Evolutionary conservation across 306 rosid species (phyloP).

Genomic region (Echinosophora koreensis): DNA sequence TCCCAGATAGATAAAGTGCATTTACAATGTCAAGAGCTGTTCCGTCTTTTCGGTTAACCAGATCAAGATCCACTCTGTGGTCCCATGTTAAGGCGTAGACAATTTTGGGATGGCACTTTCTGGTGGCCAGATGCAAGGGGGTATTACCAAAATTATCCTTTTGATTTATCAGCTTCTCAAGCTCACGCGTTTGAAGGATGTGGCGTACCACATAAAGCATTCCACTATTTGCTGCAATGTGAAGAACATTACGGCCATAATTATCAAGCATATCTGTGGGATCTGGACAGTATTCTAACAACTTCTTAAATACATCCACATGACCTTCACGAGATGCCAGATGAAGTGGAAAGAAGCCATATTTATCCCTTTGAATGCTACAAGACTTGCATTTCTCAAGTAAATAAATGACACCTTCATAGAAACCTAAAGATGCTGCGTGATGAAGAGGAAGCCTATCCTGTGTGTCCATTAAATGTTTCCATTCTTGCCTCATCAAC

Average conservation of each 20-base stretch:
- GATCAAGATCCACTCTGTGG: background rate
- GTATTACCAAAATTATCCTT: constrained; percentile 27
- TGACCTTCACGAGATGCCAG: constrained; percentile 36
- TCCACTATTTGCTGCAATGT: constrained; percentile 38
- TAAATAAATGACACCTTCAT: constrained; percentile 38
- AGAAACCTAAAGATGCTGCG: constrained; percentile 45
- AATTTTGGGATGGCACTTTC: background rate
- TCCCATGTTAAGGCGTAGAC: constrained; percentile 32
- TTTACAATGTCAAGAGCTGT: constrained; percentile 16
- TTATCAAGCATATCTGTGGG: constrained; percentile 36
- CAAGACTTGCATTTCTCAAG: background rate
- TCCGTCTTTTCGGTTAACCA: background rate
- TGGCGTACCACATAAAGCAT: constrained; percentile 4
- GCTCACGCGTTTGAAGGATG: background rate
- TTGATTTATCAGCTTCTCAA: constrained; percentile 33
- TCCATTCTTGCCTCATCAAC: background rate
- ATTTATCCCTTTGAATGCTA: background rate
- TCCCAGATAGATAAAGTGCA: background rate
- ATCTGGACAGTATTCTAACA: constrained; percentile 23
- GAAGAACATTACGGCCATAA: constrained; percentile 11
- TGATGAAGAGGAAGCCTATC: constrained; percentile 36
- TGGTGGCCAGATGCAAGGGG: constrained; percentile 52
- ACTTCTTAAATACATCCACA: constrained; percentile 8
- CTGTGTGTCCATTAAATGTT: background rate
- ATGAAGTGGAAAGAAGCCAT: constrained; percentile 41